Evolutionary conservation across 352 stramenopile genomes (phyloP).

Genomic region (Phytopythium ostracodes): DNA sequence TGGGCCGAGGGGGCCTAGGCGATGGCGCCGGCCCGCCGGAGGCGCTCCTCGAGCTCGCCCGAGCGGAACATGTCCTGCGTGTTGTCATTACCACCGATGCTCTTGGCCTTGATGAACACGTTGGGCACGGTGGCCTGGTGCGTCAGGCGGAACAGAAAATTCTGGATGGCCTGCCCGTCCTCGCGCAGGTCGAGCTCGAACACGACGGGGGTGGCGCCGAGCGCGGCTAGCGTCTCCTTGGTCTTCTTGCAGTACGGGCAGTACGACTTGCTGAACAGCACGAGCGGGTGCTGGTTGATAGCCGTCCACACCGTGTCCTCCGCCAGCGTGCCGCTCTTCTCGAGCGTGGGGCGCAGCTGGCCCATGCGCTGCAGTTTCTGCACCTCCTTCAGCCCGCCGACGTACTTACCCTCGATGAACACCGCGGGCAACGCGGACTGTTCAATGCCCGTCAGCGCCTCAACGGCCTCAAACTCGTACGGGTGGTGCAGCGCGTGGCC

Average conservation of each 20-base stretch:
- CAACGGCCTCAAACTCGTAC: constrained; percentile 75
- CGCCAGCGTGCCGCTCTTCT: constrained; percentile 59
- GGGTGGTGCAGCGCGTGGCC: constrained; percentile 49
- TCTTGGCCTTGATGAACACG: constrained; percentile 96
- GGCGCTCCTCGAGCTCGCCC: constrained; percentile 88
- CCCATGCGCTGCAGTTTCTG: constrained; percentile 82
- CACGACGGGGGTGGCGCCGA: constrained; percentile 61
- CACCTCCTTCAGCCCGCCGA: constrained; percentile 93
- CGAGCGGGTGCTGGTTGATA: constrained; percentile 63
- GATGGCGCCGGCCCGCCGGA: constrained; percentile 70
- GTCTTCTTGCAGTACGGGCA: constrained; percentile 86
- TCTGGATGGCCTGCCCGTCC: constrained; percentile 90
- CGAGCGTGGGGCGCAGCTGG: constrained; percentile 85
- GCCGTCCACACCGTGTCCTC: constrained; percentile 70
- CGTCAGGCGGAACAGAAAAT: constrained; percentile 89
- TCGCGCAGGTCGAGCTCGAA: constrained; percentile 81
- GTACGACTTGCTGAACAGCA: constrained; percentile 88
- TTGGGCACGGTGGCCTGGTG: constrained; percentile 96
- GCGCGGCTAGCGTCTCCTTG: constrained; percentile 54
- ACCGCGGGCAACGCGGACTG: constrained; percentile 94
- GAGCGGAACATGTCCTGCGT: constrained; percentile 80
- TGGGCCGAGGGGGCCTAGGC: constrained; percentile 11
- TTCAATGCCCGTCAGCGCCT: constrained; percentile 78
- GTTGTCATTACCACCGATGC: constrained; percentile 94
- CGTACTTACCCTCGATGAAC: constrained; percentile 92